Conservation (phyloP, 352 stramenopile species). For the Globisporangium solare region DNA sequence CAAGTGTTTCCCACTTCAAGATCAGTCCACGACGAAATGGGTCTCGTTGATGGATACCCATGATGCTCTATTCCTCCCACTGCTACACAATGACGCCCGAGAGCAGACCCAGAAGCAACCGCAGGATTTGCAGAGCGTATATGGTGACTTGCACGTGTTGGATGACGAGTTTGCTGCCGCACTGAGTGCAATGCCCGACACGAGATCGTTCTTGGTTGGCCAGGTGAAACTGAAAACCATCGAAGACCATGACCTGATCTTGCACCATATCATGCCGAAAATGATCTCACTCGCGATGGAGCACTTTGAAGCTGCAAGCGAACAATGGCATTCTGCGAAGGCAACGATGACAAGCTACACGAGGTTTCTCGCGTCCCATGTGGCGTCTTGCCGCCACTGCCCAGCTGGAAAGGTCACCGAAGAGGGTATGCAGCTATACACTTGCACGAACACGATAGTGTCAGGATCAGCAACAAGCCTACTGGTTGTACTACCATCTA, state of each 20-base stretch:
- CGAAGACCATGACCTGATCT: slow-evolving; percentile 68
- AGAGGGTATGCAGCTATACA: slow-evolving; percentile 26
- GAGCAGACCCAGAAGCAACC: background rate
- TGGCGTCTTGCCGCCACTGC: slow-evolving; percentile 26
- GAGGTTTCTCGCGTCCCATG: slow-evolving; percentile 30
- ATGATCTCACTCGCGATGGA: slow-evolving; percentile 15
- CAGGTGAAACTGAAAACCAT: slow-evolving; percentile 58
- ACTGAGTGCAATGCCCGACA: slow-evolving; percentile 21
- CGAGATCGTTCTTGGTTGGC: slow-evolving; percentile 45
- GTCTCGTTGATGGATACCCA: slow-evolving; percentile 38
- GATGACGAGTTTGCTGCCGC: slow-evolving; percentile 30
- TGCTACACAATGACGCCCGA: background rate
- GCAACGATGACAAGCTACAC: slow-evolving; percentile 22
- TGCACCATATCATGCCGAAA: slow-evolving; percentile 51
- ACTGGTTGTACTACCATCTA: slow-evolving; percentile 29
- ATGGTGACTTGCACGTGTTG: slow-evolving; percentile 36
- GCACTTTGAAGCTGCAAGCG: background rate
- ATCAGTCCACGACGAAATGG: slow-evolving; percentile 20
- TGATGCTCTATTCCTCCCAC: slow-evolving; percentile 26
- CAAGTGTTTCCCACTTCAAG: slow-evolving; percentile 63
- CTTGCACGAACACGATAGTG: slow-evolving; percentile 16
- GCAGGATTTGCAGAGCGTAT: slow-evolving; percentile 25
- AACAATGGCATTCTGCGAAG: background rate
- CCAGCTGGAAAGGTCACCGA: slow-evolving; percentile 24
- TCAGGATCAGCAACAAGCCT: slow-evolving; percentile 10